Evolutionary conservation across 2,329 filamentous ascomycete genomes (phyloP).

Genomic region (Microthyrium microscopicum): DNA sequence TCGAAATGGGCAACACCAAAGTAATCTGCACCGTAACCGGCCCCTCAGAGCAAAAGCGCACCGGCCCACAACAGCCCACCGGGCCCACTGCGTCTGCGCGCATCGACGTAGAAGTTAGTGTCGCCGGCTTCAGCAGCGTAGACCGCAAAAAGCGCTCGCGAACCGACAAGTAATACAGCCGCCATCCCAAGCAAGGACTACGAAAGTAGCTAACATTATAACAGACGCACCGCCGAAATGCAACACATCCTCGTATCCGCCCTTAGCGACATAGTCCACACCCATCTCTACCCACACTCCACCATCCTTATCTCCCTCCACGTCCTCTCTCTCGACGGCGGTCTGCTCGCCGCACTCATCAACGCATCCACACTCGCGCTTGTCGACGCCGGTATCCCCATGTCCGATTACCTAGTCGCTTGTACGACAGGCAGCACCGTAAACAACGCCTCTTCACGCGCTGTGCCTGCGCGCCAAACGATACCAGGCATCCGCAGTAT

Average conservation of each 20-base stretch:
- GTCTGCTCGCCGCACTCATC: slow-evolving; percentile 71
- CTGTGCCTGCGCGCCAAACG: slow-evolving; percentile 19
- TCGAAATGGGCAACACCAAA: slow-evolving; percentile 96
- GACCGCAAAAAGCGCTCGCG: slow-evolving; percentile 64
- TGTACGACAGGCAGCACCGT: slow-evolving; percentile 74
- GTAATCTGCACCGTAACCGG: slow-evolving; percentile 86
- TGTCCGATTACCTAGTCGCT: slow-evolving; percentile 79
- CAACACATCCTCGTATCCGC: slow-evolving; percentile 63
- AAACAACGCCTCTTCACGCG: slow-evolving; percentile 22
- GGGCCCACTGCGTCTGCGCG: slow-evolving; percentile 38
- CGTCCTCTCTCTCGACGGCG: slow-evolving; percentile 79
- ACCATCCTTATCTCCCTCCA: slow-evolving; percentile 72
- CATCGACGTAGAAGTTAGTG: slow-evolving; percentile 64
- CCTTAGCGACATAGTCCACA: slow-evolving; percentile 63
- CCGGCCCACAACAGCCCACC: slow-evolving; percentile 28
- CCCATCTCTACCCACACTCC: slow-evolving; percentile 75
- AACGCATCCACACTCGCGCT: slow-evolving; percentile 86
- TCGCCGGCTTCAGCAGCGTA: slow-evolving; percentile 76
- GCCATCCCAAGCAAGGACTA: not conserved
- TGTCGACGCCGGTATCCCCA: slow-evolving; percentile 87
- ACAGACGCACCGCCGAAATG: slow-evolving; percentile 64
- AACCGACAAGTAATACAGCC: slow-evolving; percentile 50
- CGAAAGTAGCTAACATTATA: not conserved
- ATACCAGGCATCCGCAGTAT: slow-evolving; percentile 15
- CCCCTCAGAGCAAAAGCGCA: slow-evolving; percentile 51